These are phyloP conservation scores for Hypericum perforatum DNA, from an alignment of 345 rosid genomes.

Conservation along the genomic window DNA sequence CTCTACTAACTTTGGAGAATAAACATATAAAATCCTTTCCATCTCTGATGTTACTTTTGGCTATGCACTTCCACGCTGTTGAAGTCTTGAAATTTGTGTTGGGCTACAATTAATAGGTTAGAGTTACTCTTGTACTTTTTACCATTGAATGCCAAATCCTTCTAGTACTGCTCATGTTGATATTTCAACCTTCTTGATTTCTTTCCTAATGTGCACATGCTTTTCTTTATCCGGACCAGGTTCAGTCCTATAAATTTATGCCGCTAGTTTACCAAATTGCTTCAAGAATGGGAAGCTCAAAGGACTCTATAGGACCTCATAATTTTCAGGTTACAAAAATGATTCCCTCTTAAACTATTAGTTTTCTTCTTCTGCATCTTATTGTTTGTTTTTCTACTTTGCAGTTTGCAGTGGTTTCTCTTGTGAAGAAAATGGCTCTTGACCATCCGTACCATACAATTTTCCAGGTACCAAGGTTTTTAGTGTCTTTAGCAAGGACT, in stretches of 20 bases:
- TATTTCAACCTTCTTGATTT: no score
- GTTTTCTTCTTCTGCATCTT: conserved; percentile 12
- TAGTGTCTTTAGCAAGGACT: background rate
- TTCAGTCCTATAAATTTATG: conserved; percentile 84
- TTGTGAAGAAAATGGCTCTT: conserved; percentile 90
- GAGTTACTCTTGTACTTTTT: no score
- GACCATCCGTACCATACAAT: conserved; percentile 96
- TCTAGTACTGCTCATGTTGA: no score
- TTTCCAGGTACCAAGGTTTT: conserved; percentile 52
- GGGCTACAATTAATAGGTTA: no score
- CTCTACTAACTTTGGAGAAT: no score
- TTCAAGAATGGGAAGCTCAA: conserved; percentile 85
- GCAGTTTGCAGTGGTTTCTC: conserved; percentile 88
- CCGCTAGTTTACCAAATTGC: conserved; percentile 94
- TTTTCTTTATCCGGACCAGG: conserved; percentile 26
- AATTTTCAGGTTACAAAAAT: conserved; percentile 60
- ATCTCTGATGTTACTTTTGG: no score
- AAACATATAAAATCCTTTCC: no score
- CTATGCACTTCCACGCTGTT: no score
- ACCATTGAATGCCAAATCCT: no score
- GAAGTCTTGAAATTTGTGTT: no score
- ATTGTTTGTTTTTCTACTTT: conserved; percentile 17
- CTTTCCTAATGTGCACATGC: no score
- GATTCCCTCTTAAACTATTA: background rate
- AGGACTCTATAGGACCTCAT: conserved; percentile 52